phyloP scores from a whole-genome alignment of 805 yeast species.

The Hermanozyma aechmeae region DNA sequence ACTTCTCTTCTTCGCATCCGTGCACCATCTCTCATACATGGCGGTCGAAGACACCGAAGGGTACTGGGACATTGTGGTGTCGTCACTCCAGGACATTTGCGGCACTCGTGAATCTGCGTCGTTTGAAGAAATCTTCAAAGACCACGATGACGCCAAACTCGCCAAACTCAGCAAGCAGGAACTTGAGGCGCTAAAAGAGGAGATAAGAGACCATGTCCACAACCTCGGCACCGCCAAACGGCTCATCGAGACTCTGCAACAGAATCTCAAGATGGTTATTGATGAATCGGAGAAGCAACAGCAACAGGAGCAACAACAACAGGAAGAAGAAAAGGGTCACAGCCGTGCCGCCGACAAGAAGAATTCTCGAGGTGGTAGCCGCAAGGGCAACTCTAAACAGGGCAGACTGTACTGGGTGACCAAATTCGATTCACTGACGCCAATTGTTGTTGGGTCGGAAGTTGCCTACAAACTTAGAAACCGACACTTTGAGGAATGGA shows the following conservation, averaged over 20 bases:
- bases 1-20: no score
- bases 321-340: slow-evolving; percentile 3
- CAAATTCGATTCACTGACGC: slow-evolving; percentile 50
- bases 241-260: slow-evolving; percentile 27
- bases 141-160: slow-evolving; percentile 16
- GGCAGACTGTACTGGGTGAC: slow-evolving; percentile 45
- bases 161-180: slow-evolving; percentile 27
- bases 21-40: no score
- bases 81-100: slow-evolving; percentile 61
- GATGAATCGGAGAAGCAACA: slow-evolving; percentile 14
- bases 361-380: slow-evolving; percentile 6
- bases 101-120: slow-evolving; percentile 48
- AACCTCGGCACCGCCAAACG: slow-evolving; percentile 44
- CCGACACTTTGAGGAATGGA: slow-evolving; percentile 85
- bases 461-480: slow-evolving; percentile 78
- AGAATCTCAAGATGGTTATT: slow-evolving; percentile 41
- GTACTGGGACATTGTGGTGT: slow-evolving; percentile 59
- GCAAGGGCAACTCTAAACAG: slow-evolving; percentile 13
- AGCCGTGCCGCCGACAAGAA: slow-evolving; percentile 2
- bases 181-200: slow-evolving; percentile 29
- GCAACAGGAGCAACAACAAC: slow-evolving; percentile 4
- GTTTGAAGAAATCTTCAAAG: slow-evolving; percentile 33
- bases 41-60: slow-evolving; percentile 45
- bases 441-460: slow-evolving; percentile 59
- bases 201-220: slow-evolving; percentile 42